Conservation (phyloP, 2,329 filamentous ascomycete genomes). For the Fusarium luffae region DNA sequence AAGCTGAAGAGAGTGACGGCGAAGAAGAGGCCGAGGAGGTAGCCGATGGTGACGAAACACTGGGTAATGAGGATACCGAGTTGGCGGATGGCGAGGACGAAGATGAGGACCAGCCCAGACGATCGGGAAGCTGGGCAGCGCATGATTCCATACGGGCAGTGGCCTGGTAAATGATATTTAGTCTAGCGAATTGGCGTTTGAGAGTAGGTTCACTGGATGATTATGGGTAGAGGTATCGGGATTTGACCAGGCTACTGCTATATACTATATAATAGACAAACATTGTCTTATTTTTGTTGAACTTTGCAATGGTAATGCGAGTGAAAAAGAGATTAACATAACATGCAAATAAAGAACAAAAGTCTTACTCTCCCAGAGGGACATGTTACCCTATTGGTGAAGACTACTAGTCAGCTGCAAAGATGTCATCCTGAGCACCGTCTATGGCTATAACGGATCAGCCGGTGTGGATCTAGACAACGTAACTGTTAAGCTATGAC, state of each 20-base stretch:
- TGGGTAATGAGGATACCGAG: constrained; percentile 34
- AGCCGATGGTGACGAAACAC: constrained; percentile 33
- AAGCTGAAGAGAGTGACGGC: constrained; percentile 34
- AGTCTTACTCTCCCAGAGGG: constrained; percentile 12
- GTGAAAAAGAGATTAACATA: background rate
- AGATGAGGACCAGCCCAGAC: constrained; percentile 6
- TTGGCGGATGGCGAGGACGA: constrained; percentile 30
- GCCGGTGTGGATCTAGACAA: too few relatives aligned
- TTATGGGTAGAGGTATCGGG: background rate
- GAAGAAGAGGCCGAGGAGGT: constrained; percentile 36
- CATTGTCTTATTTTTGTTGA: background rate
- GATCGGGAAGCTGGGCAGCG: constrained; percentile 13
- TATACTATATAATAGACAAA: background rate
- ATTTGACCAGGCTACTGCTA: background rate
- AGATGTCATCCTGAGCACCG: constrained; percentile 50
- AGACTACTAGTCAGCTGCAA: constrained; percentile 8
- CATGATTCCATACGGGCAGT: constrained; percentile 19
- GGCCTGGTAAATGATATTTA: constrained; percentile 6
- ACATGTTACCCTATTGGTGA: background rate
- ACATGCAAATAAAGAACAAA: background rate
- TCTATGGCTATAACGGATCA: too few relatives aligned
- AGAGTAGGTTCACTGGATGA: background rate
- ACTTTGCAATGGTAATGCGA: background rate
- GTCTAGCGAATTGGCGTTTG: constrained; percentile 27
- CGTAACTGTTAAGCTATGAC: too few relatives aligned